Conservation (phyloP, 345 rosid species). For the Aurinia saxatilis region DNA sequence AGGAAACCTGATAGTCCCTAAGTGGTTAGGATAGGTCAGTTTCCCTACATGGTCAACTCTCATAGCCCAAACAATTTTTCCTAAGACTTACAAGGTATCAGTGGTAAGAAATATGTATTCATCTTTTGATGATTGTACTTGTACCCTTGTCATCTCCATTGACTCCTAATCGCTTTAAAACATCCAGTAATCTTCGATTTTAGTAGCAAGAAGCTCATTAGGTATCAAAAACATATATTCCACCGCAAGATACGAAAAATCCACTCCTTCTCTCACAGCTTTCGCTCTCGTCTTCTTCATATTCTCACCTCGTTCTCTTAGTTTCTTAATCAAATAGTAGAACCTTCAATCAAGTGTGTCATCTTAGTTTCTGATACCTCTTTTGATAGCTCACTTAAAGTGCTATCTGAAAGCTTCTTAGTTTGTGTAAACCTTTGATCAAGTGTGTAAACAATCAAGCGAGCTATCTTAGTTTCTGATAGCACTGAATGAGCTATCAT, state of each 20-base stretch:
- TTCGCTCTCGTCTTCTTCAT: neutral
- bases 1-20: too few relatives aligned
- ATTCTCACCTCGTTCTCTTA: constrained; percentile 1
- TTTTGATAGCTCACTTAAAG: too few relatives aligned
- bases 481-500: too few relatives aligned
- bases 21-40: too few relatives aligned
- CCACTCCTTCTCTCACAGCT: constrained; percentile 3
- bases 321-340: neutral
- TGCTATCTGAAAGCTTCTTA: too few relatives aligned
- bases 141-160: neutral
- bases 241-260: constrained; percentile 11
- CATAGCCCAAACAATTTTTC: constrained; percentile 10
- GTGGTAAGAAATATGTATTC: neutral
- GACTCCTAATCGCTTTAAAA: neutral
- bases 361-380: too few relatives aligned
- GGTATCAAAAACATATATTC: constrained; percentile 12
- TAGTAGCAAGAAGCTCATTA: neutral
- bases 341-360: too few relatives aligned
- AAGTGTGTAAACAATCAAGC: too few relatives aligned
- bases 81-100: neutral
- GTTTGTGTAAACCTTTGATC: too few relatives aligned
- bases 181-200: neutral
- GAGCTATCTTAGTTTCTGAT: too few relatives aligned
- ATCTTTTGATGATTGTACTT: neutral
- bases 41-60: neutral